These are phyloP conservation scores for Euryodendron excelsum DNA, from an alignment of 148 eudicot genomes.

Conservation along the genomic window DNA sequence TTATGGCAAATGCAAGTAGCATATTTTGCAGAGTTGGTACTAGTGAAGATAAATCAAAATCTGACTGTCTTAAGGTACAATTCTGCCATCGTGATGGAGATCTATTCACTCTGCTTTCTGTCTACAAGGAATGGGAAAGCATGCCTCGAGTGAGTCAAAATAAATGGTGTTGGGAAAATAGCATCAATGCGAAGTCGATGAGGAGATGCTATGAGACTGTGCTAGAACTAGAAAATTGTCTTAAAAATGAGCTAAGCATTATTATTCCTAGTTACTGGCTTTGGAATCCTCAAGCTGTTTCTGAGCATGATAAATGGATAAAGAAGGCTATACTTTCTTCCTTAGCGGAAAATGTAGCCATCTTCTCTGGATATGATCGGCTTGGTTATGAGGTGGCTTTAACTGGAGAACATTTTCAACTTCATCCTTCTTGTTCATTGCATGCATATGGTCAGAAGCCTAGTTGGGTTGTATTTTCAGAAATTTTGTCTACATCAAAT, in stretches of 20 bases:
- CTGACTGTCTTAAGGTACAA: slow-evolving; percentile 5
- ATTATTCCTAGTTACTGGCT: neutral
- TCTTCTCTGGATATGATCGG: neutral
- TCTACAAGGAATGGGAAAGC: slow-evolving; percentile 9
- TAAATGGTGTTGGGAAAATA: slow-evolving; percentile 12
- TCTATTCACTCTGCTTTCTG: slow-evolving; percentile 2
- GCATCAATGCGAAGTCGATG: slow-evolving; percentile 8
- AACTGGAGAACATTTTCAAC: slow-evolving; percentile 1
- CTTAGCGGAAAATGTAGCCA: slow-evolving; percentile 4
- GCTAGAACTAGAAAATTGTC: neutral
- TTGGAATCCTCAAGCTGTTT: neutral
- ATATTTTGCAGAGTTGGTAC: slow-evolving; percentile 10
- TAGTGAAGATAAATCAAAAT: neutral
- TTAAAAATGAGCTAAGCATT: neutral
- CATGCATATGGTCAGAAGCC: neutral
- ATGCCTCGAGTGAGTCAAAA: neutral
- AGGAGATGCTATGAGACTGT: slow-evolving; percentile 1
- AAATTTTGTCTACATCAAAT: neutral
- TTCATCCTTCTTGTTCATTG: slow-evolving; percentile 12
- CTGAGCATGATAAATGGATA: neutral
- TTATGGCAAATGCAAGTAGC: slow-evolving; percentile 8
- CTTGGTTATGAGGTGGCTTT: slow-evolving; percentile 11
- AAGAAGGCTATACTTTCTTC: neutral
- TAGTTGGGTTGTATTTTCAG: slow-evolving; percentile 4
- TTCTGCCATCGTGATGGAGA: slow-evolving; percentile 2